phyloP scores from a whole-genome alignment of 257 asterid genomes.

The Penstemon davidsonii region DNA sequence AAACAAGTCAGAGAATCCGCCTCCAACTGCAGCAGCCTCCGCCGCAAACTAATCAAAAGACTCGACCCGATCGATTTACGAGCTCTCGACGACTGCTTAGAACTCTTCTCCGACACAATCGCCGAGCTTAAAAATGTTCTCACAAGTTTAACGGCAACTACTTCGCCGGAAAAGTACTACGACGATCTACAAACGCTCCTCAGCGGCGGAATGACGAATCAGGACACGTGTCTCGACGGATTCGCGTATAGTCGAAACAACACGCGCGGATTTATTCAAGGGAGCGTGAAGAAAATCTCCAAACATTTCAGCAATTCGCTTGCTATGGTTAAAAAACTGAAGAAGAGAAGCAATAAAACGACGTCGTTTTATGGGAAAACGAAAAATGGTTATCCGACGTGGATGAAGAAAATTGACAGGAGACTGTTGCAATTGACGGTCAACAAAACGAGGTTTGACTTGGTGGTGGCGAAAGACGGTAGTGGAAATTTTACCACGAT shows the following conservation, averaged over 20 bases:
- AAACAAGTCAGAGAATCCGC: conserved; percentile 55
- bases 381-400: conserved; percentile 56
- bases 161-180: conserved; percentile 41
- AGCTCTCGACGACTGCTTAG: conserved; percentile 82
- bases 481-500: conserved; percentile 80
- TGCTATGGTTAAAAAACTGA: conserved; percentile 70
- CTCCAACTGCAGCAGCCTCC: conserved; percentile 54
- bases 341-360: conserved; percentile 32
- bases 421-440: conserved; percentile 52
- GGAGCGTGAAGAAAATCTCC: conserved; percentile 54
- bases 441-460: conserved; percentile 38
- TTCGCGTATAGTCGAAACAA: conserved; percentile 60
- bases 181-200: conserved; percentile 69
- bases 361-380: conserved; percentile 23
- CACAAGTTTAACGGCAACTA: conserved; percentile 39
- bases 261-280: conserved; percentile 54
- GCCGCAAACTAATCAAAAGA: conserved; percentile 42
- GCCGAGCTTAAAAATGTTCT: conserved; percentile 44
- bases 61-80: conserved; percentile 56
- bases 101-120: conserved; percentile 59
- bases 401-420: conserved; percentile 68
- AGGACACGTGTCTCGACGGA: conserved; percentile 91
- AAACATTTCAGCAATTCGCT: conserved; percentile 79
- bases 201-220: conserved; percentile 94
- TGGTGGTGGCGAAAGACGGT: conserved; percentile 79